Evolutionary conservation across 2,329 filamentous ascomycete genomes (phyloP).

Genomic region (Penicillium glabrum): DNA sequence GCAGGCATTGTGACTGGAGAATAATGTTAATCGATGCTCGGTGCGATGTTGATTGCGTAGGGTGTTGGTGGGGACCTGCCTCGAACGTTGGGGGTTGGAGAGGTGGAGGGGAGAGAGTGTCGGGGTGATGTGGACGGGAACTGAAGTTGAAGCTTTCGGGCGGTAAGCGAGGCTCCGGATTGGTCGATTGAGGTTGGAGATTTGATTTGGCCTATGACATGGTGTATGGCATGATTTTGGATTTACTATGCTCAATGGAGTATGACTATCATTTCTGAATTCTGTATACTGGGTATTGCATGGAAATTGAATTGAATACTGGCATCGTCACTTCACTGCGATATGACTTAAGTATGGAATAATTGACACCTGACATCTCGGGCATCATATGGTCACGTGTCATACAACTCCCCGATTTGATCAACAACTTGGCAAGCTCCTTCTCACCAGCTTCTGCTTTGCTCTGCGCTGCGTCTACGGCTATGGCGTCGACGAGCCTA

Average conservation of each 20-base stretch:
- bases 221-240: background rate
- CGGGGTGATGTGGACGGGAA: slow-evolving; percentile 24
- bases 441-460: background rate
- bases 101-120: slow-evolving; percentile 20
- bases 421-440: slow-evolving; percentile 13
- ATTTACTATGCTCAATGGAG: background rate
- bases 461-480: slow-evolving; percentile 9
- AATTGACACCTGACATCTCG: slow-evolving; percentile 7
- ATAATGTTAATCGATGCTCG: slow-evolving; percentile 15
- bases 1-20: slow-evolving; percentile 38
- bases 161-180: slow-evolving; percentile 41
- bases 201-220: background rate
- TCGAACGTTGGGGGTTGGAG: slow-evolving; percentile 22
- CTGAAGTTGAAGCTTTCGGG: slow-evolving; percentile 39
- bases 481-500: slow-evolving; percentile 32
- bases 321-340: background rate
- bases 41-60: slow-evolving; percentile 1
- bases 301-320: background rate
- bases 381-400: slow-evolving; percentile 25
- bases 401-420: background rate
- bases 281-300: background rate
- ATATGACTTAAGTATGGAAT: background rate
- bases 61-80: slow-evolving; percentile 25
- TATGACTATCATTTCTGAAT: background rate
- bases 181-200: slow-evolving; percentile 19